Percentiles rank a stretch among this genome's conserved stretches.
Conservation (phyloP, 257 asterid species). For the Catharanthus roseus region DNA sequence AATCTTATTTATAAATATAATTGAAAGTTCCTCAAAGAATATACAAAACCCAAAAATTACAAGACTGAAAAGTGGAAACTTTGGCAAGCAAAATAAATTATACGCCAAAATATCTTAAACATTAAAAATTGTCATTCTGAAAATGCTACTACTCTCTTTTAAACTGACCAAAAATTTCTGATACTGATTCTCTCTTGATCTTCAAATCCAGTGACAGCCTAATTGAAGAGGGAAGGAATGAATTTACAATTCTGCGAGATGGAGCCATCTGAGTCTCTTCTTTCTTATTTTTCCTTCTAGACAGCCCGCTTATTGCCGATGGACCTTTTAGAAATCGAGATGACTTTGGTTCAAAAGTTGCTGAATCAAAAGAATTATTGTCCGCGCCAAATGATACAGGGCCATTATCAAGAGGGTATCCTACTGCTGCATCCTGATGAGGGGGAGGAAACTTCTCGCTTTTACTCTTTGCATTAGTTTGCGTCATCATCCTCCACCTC, state of each 20-base stretch:
- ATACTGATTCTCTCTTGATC: conserved; percentile 36
- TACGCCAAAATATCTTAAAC: not conserved
- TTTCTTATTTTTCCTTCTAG: conserved; percentile 36
- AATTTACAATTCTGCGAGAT: conserved; percentile 42
- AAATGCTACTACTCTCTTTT: conserved; percentile 5
- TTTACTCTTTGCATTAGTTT: conserved; percentile 57
- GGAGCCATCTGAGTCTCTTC: conserved; percentile 52
- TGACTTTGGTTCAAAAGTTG: conserved; percentile 40
- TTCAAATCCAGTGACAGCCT: conserved; percentile 58
- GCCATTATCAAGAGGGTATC: conserved; percentile 41
- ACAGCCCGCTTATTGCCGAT: conserved; percentile 32
- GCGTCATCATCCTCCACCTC: conserved; percentile 68
- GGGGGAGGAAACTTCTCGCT: conserved; percentile 92
- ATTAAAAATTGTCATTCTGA: not conserved
- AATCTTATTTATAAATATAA: not conserved
- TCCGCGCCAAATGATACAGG: conserved; percentile 41
- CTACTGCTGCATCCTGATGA: conserved; percentile 79
- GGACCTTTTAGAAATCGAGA: conserved; percentile 33
- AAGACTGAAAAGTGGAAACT: not conserved
- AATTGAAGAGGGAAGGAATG: conserved; percentile 54
- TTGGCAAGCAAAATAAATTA: not conserved
- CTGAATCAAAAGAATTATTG: conserved; percentile 38
- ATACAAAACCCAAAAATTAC: conserved; percentile 3
- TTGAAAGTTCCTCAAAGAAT: not conserved
- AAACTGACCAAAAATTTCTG: not conserved